Conservation (phyloP, 177 flowering plant species). For the Telopea speciosissima region DNA sequence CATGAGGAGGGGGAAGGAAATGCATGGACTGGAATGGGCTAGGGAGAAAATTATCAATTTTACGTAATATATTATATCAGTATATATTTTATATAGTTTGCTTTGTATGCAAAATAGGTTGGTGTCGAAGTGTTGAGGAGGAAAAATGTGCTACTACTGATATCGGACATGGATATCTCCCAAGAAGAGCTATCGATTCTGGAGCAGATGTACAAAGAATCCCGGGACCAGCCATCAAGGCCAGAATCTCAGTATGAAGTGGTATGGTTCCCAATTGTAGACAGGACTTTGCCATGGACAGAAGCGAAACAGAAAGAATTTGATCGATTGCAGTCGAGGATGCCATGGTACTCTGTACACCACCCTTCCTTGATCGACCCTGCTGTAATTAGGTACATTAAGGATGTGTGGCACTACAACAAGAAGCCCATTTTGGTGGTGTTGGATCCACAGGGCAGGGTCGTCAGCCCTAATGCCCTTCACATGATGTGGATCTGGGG, state of each 20-base stretch:
- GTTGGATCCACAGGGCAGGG: constrained; percentile 50
- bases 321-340: not conserved
- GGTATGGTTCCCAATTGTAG: constrained; percentile 56
- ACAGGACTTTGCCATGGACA: constrained; percentile 11
- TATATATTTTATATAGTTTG: too few relatives aligned
- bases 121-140: constrained; percentile 36
- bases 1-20: too few relatives aligned
- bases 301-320: not conserved
- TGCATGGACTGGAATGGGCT: too few relatives aligned
- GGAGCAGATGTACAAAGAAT: constrained; percentile 22
- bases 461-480: constrained; percentile 41
- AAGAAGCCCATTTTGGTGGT: constrained; percentile 55
- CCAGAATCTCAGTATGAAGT: constrained; percentile 33
- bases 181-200: constrained; percentile 35
- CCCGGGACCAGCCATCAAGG: constrained; percentile 12
- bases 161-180: constrained; percentile 45
- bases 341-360: constrained; percentile 14
- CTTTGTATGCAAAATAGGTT: constrained; percentile 23
- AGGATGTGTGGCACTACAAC: constrained; percentile 35
- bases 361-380: not conserved
- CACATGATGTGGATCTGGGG: constrained; percentile 86
- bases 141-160: constrained; percentile 44
- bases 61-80: too few relatives aligned
- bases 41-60: too few relatives aligned
- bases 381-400: constrained; percentile 8